Evolutionary conservation across 495 filamentous ascomycete genomes (phyloP).

Genomic region (Aspergillus indologenus): DNA sequence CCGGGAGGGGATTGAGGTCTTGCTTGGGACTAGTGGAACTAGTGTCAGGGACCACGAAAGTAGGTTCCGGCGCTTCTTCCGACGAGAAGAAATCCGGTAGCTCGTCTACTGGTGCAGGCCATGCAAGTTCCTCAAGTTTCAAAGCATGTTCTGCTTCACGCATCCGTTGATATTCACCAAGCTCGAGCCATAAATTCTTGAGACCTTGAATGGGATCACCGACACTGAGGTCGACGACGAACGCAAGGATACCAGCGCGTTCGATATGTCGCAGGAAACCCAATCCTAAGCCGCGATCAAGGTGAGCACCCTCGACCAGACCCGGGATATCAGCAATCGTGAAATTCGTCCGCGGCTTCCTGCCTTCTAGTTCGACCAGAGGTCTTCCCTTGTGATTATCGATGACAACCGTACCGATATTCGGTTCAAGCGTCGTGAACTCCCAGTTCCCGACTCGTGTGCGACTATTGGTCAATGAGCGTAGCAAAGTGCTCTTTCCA

Average conservation of each 20-base stretch:
- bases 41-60: not conserved
- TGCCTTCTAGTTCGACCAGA: constrained; percentile 38
- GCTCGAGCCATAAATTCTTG: constrained; percentile 81
- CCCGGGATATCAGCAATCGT: constrained; percentile 97
- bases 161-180: constrained; percentile 78
- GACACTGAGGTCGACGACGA: constrained; percentile 82
- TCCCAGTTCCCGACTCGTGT: constrained; percentile 93
- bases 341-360: constrained; percentile 63
- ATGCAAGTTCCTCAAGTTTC: constrained; percentile 44
- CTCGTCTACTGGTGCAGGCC: constrained; percentile 21
- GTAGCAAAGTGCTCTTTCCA: constrained; percentile 89
- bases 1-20: constrained; percentile 24
- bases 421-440: constrained; percentile 91
- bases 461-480: constrained; percentile 78
- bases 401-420: constrained; percentile 90
- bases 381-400: constrained; percentile 76
- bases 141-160: constrained; percentile 53
- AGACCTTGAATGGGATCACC: constrained; percentile 76
- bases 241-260: constrained; percentile 85
- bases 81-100: constrained; percentile 24
- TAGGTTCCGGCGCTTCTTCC: not conserved
- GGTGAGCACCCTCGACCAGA: constrained; percentile 82
- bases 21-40: constrained; percentile 15
- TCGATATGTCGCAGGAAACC: constrained; percentile 94
- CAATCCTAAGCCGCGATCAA: constrained; percentile 87